phyloP scores from a whole-genome alignment of 768 basidiomycete species.

The Hysterangium stoloniferum region DNA sequence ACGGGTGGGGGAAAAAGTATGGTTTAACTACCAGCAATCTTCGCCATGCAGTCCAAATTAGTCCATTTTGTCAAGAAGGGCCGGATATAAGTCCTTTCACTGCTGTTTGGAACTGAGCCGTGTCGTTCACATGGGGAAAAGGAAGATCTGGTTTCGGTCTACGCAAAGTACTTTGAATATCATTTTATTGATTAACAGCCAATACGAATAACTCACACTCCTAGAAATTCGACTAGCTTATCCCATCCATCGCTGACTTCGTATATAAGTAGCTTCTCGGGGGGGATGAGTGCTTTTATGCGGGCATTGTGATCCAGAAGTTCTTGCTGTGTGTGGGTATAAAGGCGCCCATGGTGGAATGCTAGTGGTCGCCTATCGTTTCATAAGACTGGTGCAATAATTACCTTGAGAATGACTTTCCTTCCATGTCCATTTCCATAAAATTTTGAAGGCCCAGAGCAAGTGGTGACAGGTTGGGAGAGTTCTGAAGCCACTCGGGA shows the following conservation, averaged over 20 bases:
- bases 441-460: neutral
- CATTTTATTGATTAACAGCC: neutral
- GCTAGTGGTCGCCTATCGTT: neutral
- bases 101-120: constrained; percentile 1
- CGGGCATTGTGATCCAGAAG: constrained; percentile 5
- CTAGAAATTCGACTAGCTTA: neutral
- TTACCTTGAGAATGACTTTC: neutral
- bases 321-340: constrained; percentile 1
- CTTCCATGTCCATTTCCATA: neutral
- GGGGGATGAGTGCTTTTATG: constrained; percentile 1
- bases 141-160: constrained; percentile 2
- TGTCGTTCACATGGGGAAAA: constrained; percentile 8
- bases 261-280: constrained; percentile 3
- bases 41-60: too few relatives aligned
- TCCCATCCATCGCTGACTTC: constrained; percentile 5
- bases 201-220: constrained; percentile 3
- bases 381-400: neutral
- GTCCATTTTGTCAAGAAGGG: too few relatives aligned
- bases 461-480: neutral
- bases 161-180: neutral
- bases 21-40: too few relatives aligned
- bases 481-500: neutral
- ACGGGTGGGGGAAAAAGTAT: too few relatives aligned
- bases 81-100: too few relatives aligned
- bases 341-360: constrained; percentile 1